phyloP scores from a whole-genome alignment of 2,329 filamentous ascomycete genomes.

The Cladosporium sp. region DNA sequence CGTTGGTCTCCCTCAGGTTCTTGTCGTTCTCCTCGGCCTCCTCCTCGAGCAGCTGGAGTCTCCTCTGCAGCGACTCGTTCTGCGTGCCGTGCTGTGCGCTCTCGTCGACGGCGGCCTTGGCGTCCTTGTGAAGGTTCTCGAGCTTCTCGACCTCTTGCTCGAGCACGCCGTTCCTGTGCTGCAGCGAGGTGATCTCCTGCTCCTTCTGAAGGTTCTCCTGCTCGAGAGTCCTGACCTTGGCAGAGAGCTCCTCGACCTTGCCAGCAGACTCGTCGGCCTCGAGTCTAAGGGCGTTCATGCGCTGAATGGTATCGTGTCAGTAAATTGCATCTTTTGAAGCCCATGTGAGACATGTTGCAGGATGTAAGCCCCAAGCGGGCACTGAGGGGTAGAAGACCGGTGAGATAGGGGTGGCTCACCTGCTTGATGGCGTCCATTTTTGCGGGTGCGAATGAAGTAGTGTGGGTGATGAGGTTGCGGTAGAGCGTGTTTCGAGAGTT shows the following conservation, averaged over 20 bases:
- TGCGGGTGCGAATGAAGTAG: conserved; percentile 13
- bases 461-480: neutral
- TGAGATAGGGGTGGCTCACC: conserved; percentile 28
- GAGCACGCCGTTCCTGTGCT: conserved; percentile 89
- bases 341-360: conserved; percentile 13
- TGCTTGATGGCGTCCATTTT: conserved; percentile 41
- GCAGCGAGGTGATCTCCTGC: conserved; percentile 93
- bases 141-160: conserved; percentile 91
- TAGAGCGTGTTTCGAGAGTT: neutral
- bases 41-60: conserved; percentile 93
- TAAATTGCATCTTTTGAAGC: neutral
- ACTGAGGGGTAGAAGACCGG: conserved; percentile 21
- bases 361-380: conserved; percentile 4
- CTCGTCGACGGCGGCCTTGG: conserved; percentile 80
- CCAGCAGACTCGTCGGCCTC: conserved; percentile 80
- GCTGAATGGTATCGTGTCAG: conserved; percentile 49
- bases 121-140: conserved; percentile 73
- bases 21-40: conserved; percentile 96
- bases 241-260: conserved; percentile 81
- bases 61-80: conserved; percentile 85
- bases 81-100: conserved; percentile 76
- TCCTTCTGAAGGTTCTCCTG: conserved; percentile 95
- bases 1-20: conserved; percentile 92
- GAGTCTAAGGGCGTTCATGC: conserved; percentile 90
- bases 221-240: conserved; percentile 82